Evolutionary conservation across 257 asterid species (phyloP), one percentile per base, ranked within the genome.

Genomic region (Capsicum chinense): DNA sequence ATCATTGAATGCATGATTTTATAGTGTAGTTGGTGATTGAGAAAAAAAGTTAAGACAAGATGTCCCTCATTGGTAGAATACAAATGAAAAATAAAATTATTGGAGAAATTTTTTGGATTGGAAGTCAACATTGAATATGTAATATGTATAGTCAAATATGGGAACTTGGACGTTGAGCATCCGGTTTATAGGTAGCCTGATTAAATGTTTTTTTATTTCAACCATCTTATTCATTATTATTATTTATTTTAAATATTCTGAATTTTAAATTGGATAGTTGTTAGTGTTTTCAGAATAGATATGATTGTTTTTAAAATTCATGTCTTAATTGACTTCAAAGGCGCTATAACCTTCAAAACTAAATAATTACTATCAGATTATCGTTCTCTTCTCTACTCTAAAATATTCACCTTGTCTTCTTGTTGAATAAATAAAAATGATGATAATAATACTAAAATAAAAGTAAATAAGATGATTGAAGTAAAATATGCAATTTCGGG

Each of bases 51-150:
- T 19, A 19, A 73, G 80, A 73, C 80, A 73, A 19, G 80, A 47
- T 48, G 60, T 73, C 60, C 42, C 80, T 73, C 80, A 48, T 76
- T 52, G 81, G 81, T 76, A 50, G 63, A 76, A 76, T 21, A 21
- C 39, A 26, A 76, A 67, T 35, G 21, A 66, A 66, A 33, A 67
- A 35, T 35, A 35, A 67, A 15, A 67, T 35, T 13, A 39, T 67
- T 66, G 8, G 73, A 33, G 42, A n/a, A 62, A 19, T 3, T 0
- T 19, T 19, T 62, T 62, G 0, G 37, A n/a, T 6, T 6, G 71
- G 2, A 33, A 33, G 19, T 33, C 48, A 66, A 33, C 12, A 11
- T 19, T 19, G 69, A 66, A 6, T 67, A 14, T 67, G 6, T 37
- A 35, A 5, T 26, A 9, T 64, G 26, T 64, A 64, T 12, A 26